phyloP scores from a whole-genome alignment of 495 filamentous ascomycete species.

The Tuber microsphaerosporum region DNA sequence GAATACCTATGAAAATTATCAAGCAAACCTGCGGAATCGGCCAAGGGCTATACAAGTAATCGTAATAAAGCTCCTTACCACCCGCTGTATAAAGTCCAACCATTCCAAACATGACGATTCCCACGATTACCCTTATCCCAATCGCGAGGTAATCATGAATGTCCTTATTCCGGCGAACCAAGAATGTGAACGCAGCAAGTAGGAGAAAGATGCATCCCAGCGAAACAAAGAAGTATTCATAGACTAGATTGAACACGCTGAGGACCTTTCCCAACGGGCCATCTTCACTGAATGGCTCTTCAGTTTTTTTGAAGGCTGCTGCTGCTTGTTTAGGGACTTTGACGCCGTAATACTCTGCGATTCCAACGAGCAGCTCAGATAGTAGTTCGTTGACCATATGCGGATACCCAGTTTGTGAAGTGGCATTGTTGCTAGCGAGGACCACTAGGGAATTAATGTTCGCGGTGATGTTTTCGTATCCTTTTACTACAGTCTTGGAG shows the following conservation, averaged over 20 bases:
- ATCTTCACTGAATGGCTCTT: not conserved
- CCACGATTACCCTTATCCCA: slow-evolving; percentile 21
- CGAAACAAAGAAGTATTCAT: slow-evolving; percentile 35
- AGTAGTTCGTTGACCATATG: slow-evolving; percentile 18
- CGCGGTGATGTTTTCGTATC: slow-evolving; percentile 13
- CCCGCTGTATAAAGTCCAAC: slow-evolving; percentile 10
- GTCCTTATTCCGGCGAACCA: slow-evolving; percentile 37
- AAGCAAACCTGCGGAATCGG: slow-evolving; percentile 29
- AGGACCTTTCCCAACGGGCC: slow-evolving; percentile 11
- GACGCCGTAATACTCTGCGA: slow-evolving; percentile 34
- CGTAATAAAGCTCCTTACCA: not conserved
- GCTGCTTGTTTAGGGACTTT: slow-evolving; percentile 14
- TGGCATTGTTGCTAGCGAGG: not conserved
- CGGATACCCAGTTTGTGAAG: slow-evolving; percentile 4
- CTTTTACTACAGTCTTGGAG: slow-evolving; percentile 26
- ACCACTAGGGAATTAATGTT: slow-evolving; percentile 10
- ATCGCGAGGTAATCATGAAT: slow-evolving; percentile 36
- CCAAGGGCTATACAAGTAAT: slow-evolving; percentile 28
- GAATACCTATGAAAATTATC: slow-evolving; percentile 31
- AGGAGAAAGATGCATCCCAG: slow-evolving; percentile 27
- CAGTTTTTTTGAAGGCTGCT: no score
- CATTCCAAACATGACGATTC: slow-evolving; percentile 18
- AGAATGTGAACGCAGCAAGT: slow-evolving; percentile 31
- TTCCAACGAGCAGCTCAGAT: slow-evolving; percentile 6
- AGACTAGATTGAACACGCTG: slow-evolving; percentile 30